Conservation (phyloP, 352 stramenopile species). For the Albugo candida region DNA sequence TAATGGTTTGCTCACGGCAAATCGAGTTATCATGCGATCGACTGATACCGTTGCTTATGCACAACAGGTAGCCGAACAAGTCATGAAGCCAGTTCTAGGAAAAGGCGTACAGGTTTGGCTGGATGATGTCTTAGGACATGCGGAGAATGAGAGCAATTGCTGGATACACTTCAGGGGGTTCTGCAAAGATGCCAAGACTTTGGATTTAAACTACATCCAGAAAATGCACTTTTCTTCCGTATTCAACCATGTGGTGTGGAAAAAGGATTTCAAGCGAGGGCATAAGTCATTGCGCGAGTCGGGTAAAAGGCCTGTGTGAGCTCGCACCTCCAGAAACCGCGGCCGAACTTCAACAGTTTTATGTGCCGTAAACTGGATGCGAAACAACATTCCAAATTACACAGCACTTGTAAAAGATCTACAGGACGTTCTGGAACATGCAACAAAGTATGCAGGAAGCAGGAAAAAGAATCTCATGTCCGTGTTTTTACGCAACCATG, state of each 20-base stretch:
- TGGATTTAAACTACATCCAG: slow-evolving; percentile 16
- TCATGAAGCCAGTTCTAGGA: slow-evolving; percentile 2
- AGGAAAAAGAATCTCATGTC: too few species aligned
- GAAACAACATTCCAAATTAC: slow-evolving; percentile 5
- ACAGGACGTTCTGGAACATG: not conserved
- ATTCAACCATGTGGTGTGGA: slow-evolving; percentile 11
- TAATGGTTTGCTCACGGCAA: slow-evolving; percentile 10
- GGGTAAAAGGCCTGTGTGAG: slow-evolving; percentile 9
- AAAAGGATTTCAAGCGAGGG: slow-evolving; percentile 8
- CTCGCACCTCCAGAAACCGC: slow-evolving; percentile 6
- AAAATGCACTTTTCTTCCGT: slow-evolving; percentile 11
- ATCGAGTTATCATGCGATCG: slow-evolving; percentile 5
- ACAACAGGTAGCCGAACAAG: slow-evolving; percentile 1
- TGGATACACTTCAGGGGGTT: slow-evolving; percentile 6
- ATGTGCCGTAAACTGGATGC: slow-evolving; percentile 10
- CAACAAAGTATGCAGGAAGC: too few species aligned
- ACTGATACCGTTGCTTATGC: slow-evolving; percentile 10
- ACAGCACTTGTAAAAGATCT: not conserved
- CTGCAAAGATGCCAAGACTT: slow-evolving; percentile 6
- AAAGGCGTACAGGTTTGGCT: slow-evolving; percentile 11
- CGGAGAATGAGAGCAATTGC: not conserved
- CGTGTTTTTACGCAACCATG: not conserved
- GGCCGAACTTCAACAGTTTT: slow-evolving; percentile 9
- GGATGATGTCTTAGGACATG: slow-evolving; percentile 13
- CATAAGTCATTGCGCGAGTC: slow-evolving; percentile 6